Evolutionary conservation across 2,329 filamentous ascomycete genomes (phyloP).

Genomic region (Parastagonospora avenae): DNA sequence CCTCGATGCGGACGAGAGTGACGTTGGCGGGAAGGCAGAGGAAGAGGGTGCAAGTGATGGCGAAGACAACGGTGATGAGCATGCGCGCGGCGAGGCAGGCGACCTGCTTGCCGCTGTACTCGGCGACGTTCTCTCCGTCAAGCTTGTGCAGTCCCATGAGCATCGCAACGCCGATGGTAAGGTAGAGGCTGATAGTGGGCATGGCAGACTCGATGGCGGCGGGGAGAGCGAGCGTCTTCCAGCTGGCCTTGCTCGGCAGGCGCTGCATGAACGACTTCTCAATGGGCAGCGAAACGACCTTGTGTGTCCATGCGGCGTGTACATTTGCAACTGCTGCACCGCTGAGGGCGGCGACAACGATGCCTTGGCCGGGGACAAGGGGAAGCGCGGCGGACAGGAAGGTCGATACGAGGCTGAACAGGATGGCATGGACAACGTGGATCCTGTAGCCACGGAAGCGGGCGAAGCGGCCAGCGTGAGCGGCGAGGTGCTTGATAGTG

Average conservation of each 20-base stretch:
- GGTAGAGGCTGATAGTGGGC: slow-evolving; percentile 58
- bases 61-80: slow-evolving; percentile 44
- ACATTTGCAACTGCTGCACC: slow-evolving; percentile 69
- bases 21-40: slow-evolving; percentile 80
- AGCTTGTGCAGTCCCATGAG: slow-evolving; percentile 45
- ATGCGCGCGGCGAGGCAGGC: slow-evolving; percentile 49
- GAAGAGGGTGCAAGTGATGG: slow-evolving; percentile 62
- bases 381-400: slow-evolving; percentile 53
- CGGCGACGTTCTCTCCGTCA: slow-evolving; percentile 37
- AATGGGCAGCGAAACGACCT: slow-evolving; percentile 75
- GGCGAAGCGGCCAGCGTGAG: slow-evolving; percentile 67
- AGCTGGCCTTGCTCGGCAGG: slow-evolving; percentile 68
- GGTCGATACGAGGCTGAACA: slow-evolving; percentile 46
- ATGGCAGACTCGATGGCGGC: slow-evolving; percentile 66
- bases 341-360: slow-evolving; percentile 63
- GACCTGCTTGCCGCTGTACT: slow-evolving; percentile 41
- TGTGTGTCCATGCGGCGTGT: slow-evolving; percentile 81
- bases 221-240: slow-evolving; percentile 71
- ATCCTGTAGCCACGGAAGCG: slow-evolving; percentile 71
- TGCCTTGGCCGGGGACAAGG: slow-evolving; percentile 50
- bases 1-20: slow-evolving; percentile 80
- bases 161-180: slow-evolving; percentile 54
- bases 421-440: slow-evolving; percentile 47
- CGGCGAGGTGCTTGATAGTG: slow-evolving; percentile 65
- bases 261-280: slow-evolving; percentile 66